phyloP scores from a whole-genome alignment of 129 eudicot genomes.

The Helianthus tuberosus region DNA sequence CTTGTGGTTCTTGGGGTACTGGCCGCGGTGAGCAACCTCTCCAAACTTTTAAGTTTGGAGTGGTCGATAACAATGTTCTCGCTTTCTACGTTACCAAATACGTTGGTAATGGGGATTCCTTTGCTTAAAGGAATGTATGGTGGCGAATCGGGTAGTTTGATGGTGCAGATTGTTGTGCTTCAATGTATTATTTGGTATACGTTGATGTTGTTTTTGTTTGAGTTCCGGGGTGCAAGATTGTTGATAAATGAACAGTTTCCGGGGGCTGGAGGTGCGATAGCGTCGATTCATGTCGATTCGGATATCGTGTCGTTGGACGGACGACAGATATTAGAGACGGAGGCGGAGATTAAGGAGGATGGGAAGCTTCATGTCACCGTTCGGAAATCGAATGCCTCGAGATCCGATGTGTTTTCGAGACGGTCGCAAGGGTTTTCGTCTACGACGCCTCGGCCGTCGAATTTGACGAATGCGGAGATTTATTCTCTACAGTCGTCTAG shows the following conservation, averaged over 20 bases:
- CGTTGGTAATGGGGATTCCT: constrained; percentile 85
- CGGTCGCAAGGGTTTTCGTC: constrained; percentile 63
- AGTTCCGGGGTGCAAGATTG: constrained; percentile 72
- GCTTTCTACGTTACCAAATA: constrained; percentile 72
- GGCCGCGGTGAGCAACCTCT: constrained; percentile 48
- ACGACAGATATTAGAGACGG: constrained; percentile 72
- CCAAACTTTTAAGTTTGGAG: constrained; percentile 54
- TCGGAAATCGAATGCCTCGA: constrained; percentile 71
- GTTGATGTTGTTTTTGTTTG: constrained; percentile 80
- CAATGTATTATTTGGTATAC: constrained; percentile 92
- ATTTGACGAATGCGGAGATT: constrained; percentile 77
- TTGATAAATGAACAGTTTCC: constrained; percentile 84
- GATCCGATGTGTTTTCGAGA: constrained; percentile 68
- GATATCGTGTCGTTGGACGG: constrained; percentile 88
- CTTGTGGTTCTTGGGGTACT: constrained; percentile 53
- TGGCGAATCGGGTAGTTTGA: constrained; percentile 60
- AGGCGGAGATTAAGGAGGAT: constrained; percentile 71
- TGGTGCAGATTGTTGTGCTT: constrained; percentile 85
- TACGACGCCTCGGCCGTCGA: constrained; percentile 63
- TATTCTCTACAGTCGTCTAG: constrained; percentile 72
- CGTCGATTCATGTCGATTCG: constrained; percentile 76
- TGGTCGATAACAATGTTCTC: constrained; percentile 80
- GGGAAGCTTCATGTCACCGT: constrained; percentile 83
- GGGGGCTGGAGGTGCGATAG: constrained; percentile 70
- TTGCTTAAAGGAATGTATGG: constrained; percentile 82